These are phyloP conservation scores for Asterophora lycoperdoides DNA, from an alignment of 768 basidiomycete genomes.

Conservation along the genomic window DNA sequence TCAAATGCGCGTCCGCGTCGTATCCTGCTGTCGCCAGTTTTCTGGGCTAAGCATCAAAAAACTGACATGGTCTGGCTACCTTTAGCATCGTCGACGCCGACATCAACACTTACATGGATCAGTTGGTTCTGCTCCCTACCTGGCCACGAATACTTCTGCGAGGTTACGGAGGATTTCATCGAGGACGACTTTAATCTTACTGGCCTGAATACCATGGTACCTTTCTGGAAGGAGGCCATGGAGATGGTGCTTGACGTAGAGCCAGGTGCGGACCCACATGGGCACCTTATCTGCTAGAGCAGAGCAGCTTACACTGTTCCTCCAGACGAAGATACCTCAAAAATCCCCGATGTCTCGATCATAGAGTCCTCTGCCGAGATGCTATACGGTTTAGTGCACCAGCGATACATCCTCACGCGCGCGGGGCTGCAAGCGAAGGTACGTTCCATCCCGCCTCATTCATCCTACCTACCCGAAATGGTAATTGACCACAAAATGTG, in stretches of 20 bases:
- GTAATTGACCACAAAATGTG: slow-evolving; percentile 12
- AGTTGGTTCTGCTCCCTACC: slow-evolving; percentile 95
- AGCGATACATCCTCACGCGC: slow-evolving; percentile 94
- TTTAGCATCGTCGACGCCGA: slow-evolving; percentile 86
- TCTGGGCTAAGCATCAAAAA: slow-evolving; percentile 7
- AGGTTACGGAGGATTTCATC: slow-evolving; percentile 98
- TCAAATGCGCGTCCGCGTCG: slow-evolving; percentile 6
- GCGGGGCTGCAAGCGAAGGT: slow-evolving; percentile 96
- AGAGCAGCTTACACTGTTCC: slow-evolving; percentile 3
- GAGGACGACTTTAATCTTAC: slow-evolving; percentile 99
- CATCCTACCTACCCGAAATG: slow-evolving; percentile 7
- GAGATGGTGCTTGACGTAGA: slow-evolving; percentile 99
- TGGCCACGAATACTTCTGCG: slow-evolving; percentile 97
- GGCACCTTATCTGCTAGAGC: background rate
- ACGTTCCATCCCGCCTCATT: slow-evolving; percentile 23
- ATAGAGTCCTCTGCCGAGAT: slow-evolving; percentile 97
- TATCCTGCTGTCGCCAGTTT: background rate
- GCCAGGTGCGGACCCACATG: slow-evolving; percentile 62
- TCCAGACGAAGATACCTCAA: slow-evolving; percentile 83
- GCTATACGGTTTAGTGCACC: slow-evolving; percentile 95
- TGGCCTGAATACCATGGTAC: slow-evolving; percentile 91
- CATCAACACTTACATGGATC: slow-evolving; percentile 92
- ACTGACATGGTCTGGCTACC: slow-evolving; percentile 18
- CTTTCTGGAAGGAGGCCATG: slow-evolving; percentile 99
- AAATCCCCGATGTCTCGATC: slow-evolving; percentile 98